Conservation (phyloP, 1,139 yeast genomes). For the Geotrichum reessii region DNA sequence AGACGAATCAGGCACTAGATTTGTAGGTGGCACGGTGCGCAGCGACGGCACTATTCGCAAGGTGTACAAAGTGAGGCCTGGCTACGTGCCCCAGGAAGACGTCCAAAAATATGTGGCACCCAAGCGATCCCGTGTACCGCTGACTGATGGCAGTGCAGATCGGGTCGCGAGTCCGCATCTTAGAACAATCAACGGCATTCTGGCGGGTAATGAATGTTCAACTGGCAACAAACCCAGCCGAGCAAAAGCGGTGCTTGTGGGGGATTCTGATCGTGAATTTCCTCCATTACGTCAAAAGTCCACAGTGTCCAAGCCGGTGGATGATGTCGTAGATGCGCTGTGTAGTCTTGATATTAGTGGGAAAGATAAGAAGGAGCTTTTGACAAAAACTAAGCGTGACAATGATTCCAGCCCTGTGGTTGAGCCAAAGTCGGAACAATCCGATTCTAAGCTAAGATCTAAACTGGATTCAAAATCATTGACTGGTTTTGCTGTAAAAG, state of each 20-base stretch:
- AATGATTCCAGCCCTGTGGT: background rate
- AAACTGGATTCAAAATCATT: background rate
- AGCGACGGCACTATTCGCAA: conserved; percentile 40
- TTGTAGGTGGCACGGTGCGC: conserved; percentile 33
- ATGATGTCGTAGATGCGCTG: background rate
- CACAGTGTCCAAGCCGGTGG: background rate
- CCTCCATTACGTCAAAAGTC: background rate
- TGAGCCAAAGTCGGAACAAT: background rate
- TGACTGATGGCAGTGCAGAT: conserved; percentile 18
- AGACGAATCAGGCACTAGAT: conserved; percentile 26
- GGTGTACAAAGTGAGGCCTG: conserved; percentile 37
- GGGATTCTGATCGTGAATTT: background rate
- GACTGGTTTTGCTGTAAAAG: background rate
- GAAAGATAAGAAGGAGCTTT: background rate
- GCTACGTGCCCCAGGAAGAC: conserved; percentile 39
- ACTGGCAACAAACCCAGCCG: background rate
- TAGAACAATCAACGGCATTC: conserved; percentile 6
- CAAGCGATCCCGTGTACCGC: conserved; percentile 14
- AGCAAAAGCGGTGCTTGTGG: background rate
- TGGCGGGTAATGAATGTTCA: background rate
- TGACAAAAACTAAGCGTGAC: background rate
- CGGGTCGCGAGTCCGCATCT: conserved; percentile 7
- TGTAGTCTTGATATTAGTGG: background rate
- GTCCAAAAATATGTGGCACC: conserved; percentile 30
- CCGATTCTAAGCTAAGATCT: background rate